Conservation (phyloP, 2,329 filamentous ascomycete genomes). For the Fusarium sp. region DNA sequence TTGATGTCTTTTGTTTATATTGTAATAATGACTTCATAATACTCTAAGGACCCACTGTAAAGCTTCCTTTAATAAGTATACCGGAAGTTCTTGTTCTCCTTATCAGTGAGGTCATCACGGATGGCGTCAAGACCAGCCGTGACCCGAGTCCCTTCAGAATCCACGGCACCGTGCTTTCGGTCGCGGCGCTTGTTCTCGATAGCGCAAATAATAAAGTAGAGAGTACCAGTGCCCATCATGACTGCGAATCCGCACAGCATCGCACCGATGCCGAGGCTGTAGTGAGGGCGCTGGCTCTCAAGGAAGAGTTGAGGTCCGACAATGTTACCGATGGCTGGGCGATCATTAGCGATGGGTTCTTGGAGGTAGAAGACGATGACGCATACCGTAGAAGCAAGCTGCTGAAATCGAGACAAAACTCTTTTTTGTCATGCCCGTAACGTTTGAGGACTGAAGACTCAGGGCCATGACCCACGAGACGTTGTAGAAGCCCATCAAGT, state of each 20-base stretch:
- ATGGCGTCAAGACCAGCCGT: background rate
- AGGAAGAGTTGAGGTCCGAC: conserved; percentile 43
- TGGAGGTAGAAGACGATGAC: background rate
- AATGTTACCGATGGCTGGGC: conserved; percentile 41
- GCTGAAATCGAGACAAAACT: conserved; percentile 39
- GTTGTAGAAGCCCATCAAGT: conserved; percentile 46
- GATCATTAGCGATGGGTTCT: background rate
- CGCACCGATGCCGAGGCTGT: conserved; percentile 38
- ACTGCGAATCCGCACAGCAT: conserved; percentile 41
- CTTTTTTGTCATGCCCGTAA: conserved; percentile 42
- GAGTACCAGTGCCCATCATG: conserved; percentile 24
- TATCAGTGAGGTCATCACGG: background rate
- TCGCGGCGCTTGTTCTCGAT: conserved; percentile 35
- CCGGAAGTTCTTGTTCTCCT: background rate
- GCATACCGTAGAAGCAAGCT: conserved; percentile 37
- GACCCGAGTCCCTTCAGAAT: background rate
- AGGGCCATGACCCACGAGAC: conserved; percentile 42
- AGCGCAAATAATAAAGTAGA: conserved; percentile 32
- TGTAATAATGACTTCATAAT: no score
- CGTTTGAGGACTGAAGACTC: conserved; percentile 43
- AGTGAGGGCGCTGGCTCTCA: conserved; percentile 36
- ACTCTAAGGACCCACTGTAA: no score
- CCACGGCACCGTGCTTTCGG: background rate
- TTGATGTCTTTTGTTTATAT: no score
- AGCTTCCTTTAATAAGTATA: background rate